A percentile compares a stretch with the other conserved stretches of the same genome.
Evolutionary conservation across 176 grass and related monocot genomes (phyloP).

Genomic region (Triticum aestivum): IWGSC_CS_RefSeq_v2.1 NC_057806.1:572317045-572317544

Average conservation of each 20-base stretch:
- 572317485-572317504: background rate
- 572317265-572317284: background rate
- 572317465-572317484: background rate
- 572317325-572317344: background rate
- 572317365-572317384: background rate
- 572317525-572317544: background rate
- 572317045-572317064: no score
- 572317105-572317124: no score
- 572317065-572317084: no score
- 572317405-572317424: background rate
- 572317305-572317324: background rate
- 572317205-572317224: background rate
- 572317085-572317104: no score
- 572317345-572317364: background rate
- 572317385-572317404: background rate
- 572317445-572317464: background rate
- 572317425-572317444: background rate
- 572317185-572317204: conserved; percentile 6
- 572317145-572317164: no score
- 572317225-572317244: background rate
- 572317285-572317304: background rate
- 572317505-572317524: background rate
- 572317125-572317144: no score
- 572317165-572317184: background rate
- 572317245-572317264: background rate